Evolutionary conservation across 2,329 filamentous ascomycete species (phyloP), one percentile per base, ranked within the genome.

Genomic region (Sporothrix curviconia): DNA sequence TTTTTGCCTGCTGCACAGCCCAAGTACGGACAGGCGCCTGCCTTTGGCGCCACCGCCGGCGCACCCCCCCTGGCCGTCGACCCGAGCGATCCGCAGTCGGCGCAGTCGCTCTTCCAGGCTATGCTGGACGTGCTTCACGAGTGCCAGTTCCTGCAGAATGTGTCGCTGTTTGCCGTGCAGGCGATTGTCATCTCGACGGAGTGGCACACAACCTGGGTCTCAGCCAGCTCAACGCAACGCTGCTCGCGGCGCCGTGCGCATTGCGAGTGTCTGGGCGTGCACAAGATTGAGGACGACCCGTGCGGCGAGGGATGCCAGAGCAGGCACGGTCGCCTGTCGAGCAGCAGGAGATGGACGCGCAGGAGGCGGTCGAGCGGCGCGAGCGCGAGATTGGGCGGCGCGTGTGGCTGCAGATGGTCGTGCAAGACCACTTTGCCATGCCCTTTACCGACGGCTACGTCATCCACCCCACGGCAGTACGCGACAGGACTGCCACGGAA

Each of bases 361-460:
- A 24, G 15, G 50, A 58, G 3, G 40, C 32, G 8, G 54, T 51
- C 14, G 61, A 60, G 15, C 30, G 15, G 4, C 50, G 67, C 12
- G 66, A 67, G 40, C 57, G 65, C 34, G 70, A 73, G 62, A 64
- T 71, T 9, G 70, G 70, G 8, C 65, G 67, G 32, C 63, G 71
- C 15, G 64, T 69, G 5, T 73, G 71, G 71, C 68, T 68, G 58
- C 70, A 73, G 57, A 63, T 68, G 54, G 66, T 71, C 22, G 68
- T 72, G 17, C 70, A 72, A 58, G 70, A 72, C 57, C 66, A 71
- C 56, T 72, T 68, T 59, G 61, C 62, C 17, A 64, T 72, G 22
- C 66, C 70, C 1, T 72, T 72, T 54, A 71, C 70, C 25, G 70
- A 72, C 32, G 66, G 67, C 7, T 72, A 71, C 59, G 66, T 68